phyloP scores from a whole-genome alignment of 2,329 filamentous ascomycete genomes.

The Diaporthe australafricana region DNA sequence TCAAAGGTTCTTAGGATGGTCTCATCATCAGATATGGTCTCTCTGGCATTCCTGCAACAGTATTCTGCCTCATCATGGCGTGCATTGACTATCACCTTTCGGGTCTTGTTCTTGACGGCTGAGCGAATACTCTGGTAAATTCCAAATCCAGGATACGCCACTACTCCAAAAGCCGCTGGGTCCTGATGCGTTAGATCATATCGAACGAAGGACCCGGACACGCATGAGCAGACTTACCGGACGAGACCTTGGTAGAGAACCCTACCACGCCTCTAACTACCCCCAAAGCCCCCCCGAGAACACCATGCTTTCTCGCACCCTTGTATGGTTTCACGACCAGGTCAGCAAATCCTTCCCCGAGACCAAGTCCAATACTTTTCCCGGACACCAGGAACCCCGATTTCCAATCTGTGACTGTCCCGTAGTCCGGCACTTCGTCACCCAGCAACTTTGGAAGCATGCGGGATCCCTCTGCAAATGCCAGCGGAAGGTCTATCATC shows the following conservation, averaged over 20 bases:
- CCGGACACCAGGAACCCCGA: not conserved
- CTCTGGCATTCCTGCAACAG: slow-evolving; percentile 34
- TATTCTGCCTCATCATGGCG: not conserved
- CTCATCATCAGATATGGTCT: too few species aligned
- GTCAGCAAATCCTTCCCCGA: not conserved
- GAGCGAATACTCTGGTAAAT: not conserved
- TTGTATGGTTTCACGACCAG: not conserved
- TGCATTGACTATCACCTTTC: not conserved
- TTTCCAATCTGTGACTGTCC: not conserved
- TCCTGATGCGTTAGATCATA: not conserved
- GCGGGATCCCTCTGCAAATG: slow-evolving; percentile 63
- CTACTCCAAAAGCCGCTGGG: not conserved
- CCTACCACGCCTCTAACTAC: not conserved
- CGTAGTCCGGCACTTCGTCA: slow-evolving; percentile 38
- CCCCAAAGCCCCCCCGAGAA: not conserved
- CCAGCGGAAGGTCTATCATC: slow-evolving; percentile 60
- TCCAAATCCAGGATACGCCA: slow-evolving; percentile 2
- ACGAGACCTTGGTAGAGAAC: not conserved
- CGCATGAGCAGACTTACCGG: not conserved
- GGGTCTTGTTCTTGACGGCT: not conserved
- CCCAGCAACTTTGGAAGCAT: slow-evolving; percentile 65
- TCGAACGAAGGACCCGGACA: not conserved
- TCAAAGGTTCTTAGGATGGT: too few species aligned
- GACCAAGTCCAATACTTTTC: not conserved
- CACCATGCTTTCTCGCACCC: not conserved